Evolutionary conservation across 2,329 filamentous ascomycete species (phyloP).

Genomic region (Penicillium sp.): DNA sequence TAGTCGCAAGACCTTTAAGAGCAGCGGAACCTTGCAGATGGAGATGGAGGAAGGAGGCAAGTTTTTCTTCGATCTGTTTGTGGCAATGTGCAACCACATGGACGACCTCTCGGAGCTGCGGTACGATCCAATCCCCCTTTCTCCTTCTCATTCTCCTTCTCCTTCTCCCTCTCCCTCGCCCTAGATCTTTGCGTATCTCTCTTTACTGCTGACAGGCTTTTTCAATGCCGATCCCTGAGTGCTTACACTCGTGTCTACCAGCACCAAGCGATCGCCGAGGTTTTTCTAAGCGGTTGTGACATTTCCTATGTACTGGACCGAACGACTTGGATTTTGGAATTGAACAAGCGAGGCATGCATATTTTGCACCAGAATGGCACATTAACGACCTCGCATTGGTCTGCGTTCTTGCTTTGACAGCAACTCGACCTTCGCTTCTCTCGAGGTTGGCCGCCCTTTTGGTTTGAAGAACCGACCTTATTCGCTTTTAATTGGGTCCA

Average conservation of each 20-base stretch:
- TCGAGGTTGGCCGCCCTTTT: slow-evolving; percentile 49
- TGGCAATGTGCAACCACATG: slow-evolving; percentile 96
- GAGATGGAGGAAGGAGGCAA: slow-evolving; percentile 95
- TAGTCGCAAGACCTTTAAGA: slow-evolving; percentile 96
- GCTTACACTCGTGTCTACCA: slow-evolving; percentile 27
- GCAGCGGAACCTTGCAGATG: slow-evolving; percentile 96
- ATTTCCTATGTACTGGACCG: slow-evolving; percentile 21
- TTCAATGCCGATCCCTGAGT: slow-evolving; percentile 13
- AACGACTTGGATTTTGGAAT: slow-evolving; percentile 32
- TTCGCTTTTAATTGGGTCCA: slow-evolving; percentile 27
- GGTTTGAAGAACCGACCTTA: slow-evolving; percentile 38
- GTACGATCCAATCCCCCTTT: slow-evolving; percentile 50
- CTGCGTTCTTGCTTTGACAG: slow-evolving; percentile 27
- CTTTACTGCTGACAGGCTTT: slow-evolving; percentile 17
- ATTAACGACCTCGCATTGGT: slow-evolving; percentile 26
- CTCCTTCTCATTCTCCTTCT: neutral
- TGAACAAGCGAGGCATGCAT: slow-evolving; percentile 8
- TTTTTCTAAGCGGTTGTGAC: slow-evolving; percentile 47
- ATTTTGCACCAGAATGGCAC: slow-evolving; percentile 36
- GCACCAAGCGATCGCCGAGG: slow-evolving; percentile 53
- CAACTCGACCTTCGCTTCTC: slow-evolving; percentile 37
- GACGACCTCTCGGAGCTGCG: slow-evolving; percentile 90
- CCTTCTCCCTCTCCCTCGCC: slow-evolving; percentile 8
- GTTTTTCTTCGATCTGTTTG: slow-evolving; percentile 97
- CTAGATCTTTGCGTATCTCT: slow-evolving; percentile 10